These are phyloP conservation scores for Primulina huaijiensis DNA, from an alignment of 257 asterid genomes.

Conservation along the genomic window DNA sequence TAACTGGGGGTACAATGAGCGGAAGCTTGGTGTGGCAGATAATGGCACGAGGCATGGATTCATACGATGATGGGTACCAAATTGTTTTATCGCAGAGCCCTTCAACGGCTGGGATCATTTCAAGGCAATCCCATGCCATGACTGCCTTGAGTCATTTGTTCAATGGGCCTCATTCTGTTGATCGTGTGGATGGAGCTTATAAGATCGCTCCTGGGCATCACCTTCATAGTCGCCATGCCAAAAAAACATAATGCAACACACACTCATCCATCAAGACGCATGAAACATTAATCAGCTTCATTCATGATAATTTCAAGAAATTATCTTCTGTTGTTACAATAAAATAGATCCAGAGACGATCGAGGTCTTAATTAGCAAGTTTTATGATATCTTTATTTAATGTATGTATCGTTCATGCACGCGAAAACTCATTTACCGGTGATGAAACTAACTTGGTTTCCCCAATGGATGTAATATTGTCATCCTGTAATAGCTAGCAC, in stretches of 20 bases:
- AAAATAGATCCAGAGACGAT: neutral
- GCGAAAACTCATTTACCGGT: neutral
- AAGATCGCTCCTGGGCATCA: slow-evolving; percentile 8
- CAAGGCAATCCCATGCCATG: slow-evolving; percentile 63
- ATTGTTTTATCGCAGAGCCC: slow-evolving; percentile 48
- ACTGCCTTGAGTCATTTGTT: slow-evolving; percentile 38
- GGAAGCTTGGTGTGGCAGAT: slow-evolving; percentile 81
- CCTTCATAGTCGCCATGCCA: neutral
- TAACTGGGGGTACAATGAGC: slow-evolving; percentile 59
- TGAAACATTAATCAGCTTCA: neutral
- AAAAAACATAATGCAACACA: neutral
- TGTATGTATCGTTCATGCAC: neutral
- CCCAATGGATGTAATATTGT: neutral
- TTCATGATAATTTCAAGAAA: neutral
- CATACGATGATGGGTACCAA: slow-evolving; percentile 56
- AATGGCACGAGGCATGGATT: slow-evolving; percentile 63
- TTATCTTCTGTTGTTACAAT: neutral
- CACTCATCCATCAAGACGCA: neutral
- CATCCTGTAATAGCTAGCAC: neutral
- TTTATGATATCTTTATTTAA: neutral
- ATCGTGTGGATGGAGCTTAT: neutral
- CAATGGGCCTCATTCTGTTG: slow-evolving; percentile 3
- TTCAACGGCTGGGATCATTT: slow-evolving; percentile 51
- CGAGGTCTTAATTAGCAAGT: neutral
- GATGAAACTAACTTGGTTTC: neutral